Evolutionary conservation across 495 filamentous ascomycete species (phyloP), one percentile per base, ranked within the genome.

Genomic region (Xylaria telfairii): DNA sequence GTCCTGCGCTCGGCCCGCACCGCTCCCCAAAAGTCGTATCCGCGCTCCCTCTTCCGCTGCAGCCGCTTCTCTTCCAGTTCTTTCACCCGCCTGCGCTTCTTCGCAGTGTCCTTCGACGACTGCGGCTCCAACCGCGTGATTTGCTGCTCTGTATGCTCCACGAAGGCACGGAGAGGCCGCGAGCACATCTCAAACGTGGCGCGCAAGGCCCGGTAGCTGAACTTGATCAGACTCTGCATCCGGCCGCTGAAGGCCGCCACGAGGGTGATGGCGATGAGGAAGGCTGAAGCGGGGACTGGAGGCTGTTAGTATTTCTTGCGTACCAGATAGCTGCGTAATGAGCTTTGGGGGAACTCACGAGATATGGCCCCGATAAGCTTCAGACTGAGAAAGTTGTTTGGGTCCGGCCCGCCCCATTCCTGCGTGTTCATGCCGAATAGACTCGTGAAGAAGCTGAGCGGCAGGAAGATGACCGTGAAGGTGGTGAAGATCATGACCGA

Each of bases 401-500:
- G 24, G n/a, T 81, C 72, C 5, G 79, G 78, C 10, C 84, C 87
- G 68, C 83, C 86, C 90, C 90, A 92, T 80, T 92, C 89, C 32
- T 82, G 79, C 13, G 87, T 85, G 68, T 92, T 91, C 80, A 92
- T 89, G 28, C 90, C 90, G 65, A 91, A 91, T 1, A 92, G 74
- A 9, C 87, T 87, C 0, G 90, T 91, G 76, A 92, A 91, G 80
- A 92, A 92, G 24, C 85, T 88, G 4, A 91, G 78, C 0, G 90
- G 90, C 12, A 92, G 78, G 76, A 91, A 91, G 28, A 91, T 87
- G 68, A 92, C 88, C 28, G 87, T 91, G 76, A 91, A 90, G 12
- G 88, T 88, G 21, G 89, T 92, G 74, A 92, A 91, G 28, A 91
- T 89, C 88, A 91, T 90, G 30, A 91, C 84, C 12, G 89, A 87